These are phyloP conservation scores for Magnusiomyces starmeri DNA, from an alignment of 1,139 yeast species.

Conservation along the genomic window DNA sequence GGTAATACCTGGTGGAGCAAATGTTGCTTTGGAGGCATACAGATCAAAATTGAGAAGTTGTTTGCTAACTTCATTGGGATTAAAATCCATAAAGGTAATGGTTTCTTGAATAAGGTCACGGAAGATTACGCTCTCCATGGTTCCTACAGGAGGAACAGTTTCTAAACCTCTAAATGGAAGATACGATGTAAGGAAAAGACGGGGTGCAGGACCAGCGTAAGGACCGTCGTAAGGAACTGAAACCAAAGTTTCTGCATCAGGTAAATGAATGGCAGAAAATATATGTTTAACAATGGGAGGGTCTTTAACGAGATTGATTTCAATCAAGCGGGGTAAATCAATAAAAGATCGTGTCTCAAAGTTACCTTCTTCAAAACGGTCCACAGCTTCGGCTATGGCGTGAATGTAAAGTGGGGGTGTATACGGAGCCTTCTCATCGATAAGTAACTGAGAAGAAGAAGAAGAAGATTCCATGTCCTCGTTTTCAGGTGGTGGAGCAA, in stretches of 20 bases:
- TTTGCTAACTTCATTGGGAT: slow-evolving; percentile 78
- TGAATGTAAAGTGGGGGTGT: slow-evolving; percentile 45
- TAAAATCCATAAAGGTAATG: slow-evolving; percentile 75
- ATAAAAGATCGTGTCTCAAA: slow-evolving; percentile 14
- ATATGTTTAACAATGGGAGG: slow-evolving; percentile 26
- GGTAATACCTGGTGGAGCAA: slow-evolving; percentile 79
- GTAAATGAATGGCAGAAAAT: slow-evolving; percentile 35
- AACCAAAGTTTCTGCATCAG: slow-evolving; percentile 21
- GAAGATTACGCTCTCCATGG: slow-evolving; percentile 56
- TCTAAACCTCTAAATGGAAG: slow-evolving; percentile 45
- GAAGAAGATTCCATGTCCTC: slow-evolving; percentile 36
- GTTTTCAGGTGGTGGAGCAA: slow-evolving; percentile 3
- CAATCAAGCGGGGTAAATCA: slow-evolving; percentile 11
- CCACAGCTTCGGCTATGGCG: slow-evolving; percentile 46
- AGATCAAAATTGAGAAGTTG: slow-evolving; percentile 71
- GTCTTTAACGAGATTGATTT: slow-evolving; percentile 22
- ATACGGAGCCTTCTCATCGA: slow-evolving; percentile 44
- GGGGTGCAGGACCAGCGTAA: slow-evolving; percentile 37
- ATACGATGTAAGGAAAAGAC: slow-evolving; percentile 62
- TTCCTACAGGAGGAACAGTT: slow-evolving; percentile 63
- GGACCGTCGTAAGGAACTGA: slow-evolving; percentile 8
- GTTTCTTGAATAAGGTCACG: slow-evolving; percentile 72
- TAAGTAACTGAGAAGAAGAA: too few relatives aligned
- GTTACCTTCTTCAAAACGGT: slow-evolving; percentile 18
- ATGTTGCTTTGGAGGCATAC: slow-evolving; percentile 61